Conservation (phyloP, 306 rosid genomes). For the Medicago arabica region DNA sequence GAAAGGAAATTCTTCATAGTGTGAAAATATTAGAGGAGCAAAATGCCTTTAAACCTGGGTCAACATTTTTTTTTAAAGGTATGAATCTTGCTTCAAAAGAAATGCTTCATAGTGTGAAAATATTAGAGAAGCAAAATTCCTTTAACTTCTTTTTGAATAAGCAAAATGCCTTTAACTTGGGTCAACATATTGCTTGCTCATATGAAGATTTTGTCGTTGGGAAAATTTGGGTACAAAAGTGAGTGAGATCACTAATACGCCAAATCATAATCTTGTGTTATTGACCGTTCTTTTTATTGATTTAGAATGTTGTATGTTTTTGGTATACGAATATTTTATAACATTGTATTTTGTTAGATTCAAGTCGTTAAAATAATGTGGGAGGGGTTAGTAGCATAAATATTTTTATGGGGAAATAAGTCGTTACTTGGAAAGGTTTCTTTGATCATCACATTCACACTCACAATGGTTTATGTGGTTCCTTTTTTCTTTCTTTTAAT, state of each 20-base stretch:
- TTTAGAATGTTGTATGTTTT: conserved; percentile 17
- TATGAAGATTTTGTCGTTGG: no score
- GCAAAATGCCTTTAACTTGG: no score
- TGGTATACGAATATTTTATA: conserved; percentile 35
- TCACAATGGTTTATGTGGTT: neutral
- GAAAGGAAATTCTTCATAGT: conserved; percentile 17
- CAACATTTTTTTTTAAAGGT: no score
- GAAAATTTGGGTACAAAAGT: no score
- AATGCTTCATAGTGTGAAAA: no score
- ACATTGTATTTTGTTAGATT: conserved; percentile 55
- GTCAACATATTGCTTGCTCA: no score
- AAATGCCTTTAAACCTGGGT: no score
- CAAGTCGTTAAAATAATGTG: conserved; percentile 37
- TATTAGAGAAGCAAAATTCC: no score
- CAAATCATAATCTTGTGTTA: conserved; percentile 48
- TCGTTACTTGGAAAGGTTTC: conserved; percentile 41
- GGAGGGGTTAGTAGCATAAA: conserved; percentile 30
- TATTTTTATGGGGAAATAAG: conserved; percentile 40
- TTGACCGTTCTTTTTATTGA: no score
- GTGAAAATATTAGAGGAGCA: no score
- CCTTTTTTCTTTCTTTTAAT: neutral
- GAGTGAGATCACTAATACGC: neutral
- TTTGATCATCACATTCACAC: conserved; percentile 41
- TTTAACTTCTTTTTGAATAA: no score
- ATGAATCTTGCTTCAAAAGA: neutral